Conservation (phyloP, 2,329 filamentous ascomycete genomes). For the Fusarium palustre region DNA sequence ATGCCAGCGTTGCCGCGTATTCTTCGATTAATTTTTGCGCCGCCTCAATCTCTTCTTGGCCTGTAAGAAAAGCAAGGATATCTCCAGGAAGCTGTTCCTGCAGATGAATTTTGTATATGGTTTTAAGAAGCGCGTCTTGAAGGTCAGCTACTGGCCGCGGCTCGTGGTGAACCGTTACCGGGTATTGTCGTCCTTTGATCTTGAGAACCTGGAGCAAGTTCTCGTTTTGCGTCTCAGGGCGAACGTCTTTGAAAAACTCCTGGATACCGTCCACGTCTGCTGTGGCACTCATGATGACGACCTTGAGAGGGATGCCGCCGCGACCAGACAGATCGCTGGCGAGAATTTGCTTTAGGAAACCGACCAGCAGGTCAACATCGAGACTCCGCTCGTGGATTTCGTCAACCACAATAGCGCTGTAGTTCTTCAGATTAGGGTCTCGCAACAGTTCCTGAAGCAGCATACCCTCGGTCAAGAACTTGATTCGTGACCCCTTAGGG, state of each 20-base stretch:
- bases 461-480: constrained; percentile 97
- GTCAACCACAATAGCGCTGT: constrained; percentile 92
- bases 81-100: constrained; percentile 94
- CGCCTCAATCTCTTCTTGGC: constrained; percentile 91
- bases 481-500: constrained; percentile 85
- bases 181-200: constrained; percentile 88
- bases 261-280: constrained; percentile 85
- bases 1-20: constrained; percentile 77
- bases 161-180: constrained; percentile 83
- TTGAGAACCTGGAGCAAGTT: constrained; percentile 61
- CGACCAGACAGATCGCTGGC: constrained; percentile 71
- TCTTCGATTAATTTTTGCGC: constrained; percentile 85
- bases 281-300: constrained; percentile 97
- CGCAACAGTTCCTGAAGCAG: constrained; percentile 91
- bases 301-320: constrained; percentile 81
- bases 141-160: constrained; percentile 81
- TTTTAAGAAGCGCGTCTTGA: constrained; percentile 82
- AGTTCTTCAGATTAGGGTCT: constrained; percentile 84
- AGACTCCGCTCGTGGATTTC: constrained; percentile 97
- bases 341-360: constrained; percentile 86
- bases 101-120: constrained; percentile 86
- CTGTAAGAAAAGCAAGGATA: constrained; percentile 90
- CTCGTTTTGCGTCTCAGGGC: constrained; percentile 27
- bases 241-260: constrained; percentile 72
- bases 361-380: constrained; percentile 90